Evolutionary conservation across 176 grass and related monocot species (phyloP), one percentile per base, ranked within the genome.

Genomic region (Oropetium thomaeum): DNA sequence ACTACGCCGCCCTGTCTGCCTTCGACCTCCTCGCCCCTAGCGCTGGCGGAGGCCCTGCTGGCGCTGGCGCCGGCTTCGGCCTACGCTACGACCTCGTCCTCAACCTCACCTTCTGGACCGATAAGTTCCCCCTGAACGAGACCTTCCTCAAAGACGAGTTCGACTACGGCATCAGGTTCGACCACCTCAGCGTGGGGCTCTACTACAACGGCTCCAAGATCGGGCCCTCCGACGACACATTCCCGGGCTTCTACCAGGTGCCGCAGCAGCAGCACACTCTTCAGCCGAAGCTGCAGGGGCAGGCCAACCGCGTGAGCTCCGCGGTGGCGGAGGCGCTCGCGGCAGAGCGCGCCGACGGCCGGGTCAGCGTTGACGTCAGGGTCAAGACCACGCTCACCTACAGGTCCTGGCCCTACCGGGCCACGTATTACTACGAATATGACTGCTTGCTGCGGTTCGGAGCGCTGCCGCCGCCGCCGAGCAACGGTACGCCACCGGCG

Each of bases 181-280:
- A 62, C 27, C 73, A 76, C 73, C 73, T 76, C 73, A 63, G 58
- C 17, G 40, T 41, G 8, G 73, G 40, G 9, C 28, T 76, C 10
- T 63, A 62, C 39, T 76, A 76, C 58, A 20, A 8, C 73, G 73
- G 73, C 39, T 7, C 17, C 58, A 76, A 76, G 73, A 27, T 76
- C 8, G 73, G 73, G 5, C 40, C 73, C 57, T 62, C 73, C 73
- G 58, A 76, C 73, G 73, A 62, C 58, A 45, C 73, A 40, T 19
- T 34, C 5, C 73, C 39, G 2, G 23, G 25, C 57, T 76, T 49
- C 57, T 48, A 34, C 20, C 48, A 52, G 48, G 20, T 52, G 48
- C 48, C 48, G 5, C 20, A 52, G 48, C 48, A 52, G 48, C 48
- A 52, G 48, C 19, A 52, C 9, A 52, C 48, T 7, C 7, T 52